Percentiles rank a stretch among this genome's conserved stretches.
These are phyloP conservation scores for Fragaria nilgerrensis DNA, from an alignment of 306 rosid species.

Conservation along the genomic window DNA sequence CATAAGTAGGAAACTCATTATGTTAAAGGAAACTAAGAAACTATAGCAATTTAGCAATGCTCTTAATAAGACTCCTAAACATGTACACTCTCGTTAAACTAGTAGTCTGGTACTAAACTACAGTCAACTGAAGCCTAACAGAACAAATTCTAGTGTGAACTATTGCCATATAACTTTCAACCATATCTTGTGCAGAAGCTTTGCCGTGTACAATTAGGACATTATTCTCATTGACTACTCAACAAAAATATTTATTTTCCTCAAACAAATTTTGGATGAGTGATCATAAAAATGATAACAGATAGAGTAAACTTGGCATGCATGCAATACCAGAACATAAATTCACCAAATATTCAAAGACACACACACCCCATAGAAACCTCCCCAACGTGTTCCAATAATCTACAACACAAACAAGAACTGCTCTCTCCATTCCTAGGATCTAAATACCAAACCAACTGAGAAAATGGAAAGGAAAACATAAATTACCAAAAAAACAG, in stretches of 20 bases:
- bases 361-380: neutral
- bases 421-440: neutral
- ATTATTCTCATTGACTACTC: conserved; percentile 1
- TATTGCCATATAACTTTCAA: conserved; percentile 7
- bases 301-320: conserved; percentile 13
- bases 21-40: neutral
- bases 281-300: conserved; percentile 9
- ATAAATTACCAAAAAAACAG: neutral
- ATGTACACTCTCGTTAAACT: neutral
- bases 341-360: conserved; percentile 11
- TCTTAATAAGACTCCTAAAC: neutral
- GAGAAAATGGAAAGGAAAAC: neutral
- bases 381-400: neutral
- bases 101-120: neutral
- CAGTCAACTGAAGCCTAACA: conserved; percentile 16
- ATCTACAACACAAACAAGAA: neutral
- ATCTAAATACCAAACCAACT: neutral
- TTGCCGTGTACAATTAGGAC: conserved; percentile 14
- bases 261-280: conserved; percentile 4
- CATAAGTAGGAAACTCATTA: neutral
- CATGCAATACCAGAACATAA: conserved; percentile 19
- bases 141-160: conserved; percentile 19
- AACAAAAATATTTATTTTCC: neutral
- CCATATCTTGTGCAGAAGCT: conserved; percentile 17
- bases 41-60: neutral